phyloP scores from a whole-genome alignment of 352 stramenopile species.

The Globisporangium takayamanum region DNA sequence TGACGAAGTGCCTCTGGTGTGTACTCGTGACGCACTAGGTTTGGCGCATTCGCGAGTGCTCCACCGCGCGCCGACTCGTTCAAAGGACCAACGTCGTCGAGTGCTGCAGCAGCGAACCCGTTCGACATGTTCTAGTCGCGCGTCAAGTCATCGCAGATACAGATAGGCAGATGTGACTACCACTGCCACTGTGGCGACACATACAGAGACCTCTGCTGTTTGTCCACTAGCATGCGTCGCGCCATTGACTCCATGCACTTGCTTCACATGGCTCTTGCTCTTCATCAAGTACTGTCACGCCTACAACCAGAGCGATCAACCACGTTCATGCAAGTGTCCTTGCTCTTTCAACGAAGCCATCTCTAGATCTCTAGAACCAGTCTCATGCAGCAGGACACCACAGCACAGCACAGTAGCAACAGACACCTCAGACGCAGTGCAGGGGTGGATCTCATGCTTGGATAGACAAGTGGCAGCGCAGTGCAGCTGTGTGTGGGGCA shows the following conservation, averaged over 20 bases:
- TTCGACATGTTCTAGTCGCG: constrained; percentile 77
- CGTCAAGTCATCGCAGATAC: neutral
- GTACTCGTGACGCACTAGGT: constrained; percentile 10
- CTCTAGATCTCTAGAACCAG: no score
- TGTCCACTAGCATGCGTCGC: no score
- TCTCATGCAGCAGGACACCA: neutral
- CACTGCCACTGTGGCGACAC: neutral
- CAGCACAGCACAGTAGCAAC: neutral
- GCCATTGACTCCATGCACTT: no score
- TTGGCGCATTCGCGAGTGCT: constrained; percentile 30
- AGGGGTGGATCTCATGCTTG: constrained; percentile 46
- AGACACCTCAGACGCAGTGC: neutral
- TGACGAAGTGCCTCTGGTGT: neutral
- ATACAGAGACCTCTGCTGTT: no score
- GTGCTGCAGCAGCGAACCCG: constrained; percentile 50
- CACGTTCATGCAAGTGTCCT: no score
- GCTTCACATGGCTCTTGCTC: no score
- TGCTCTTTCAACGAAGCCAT: no score
- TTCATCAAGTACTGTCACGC: no score
- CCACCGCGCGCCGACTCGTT: constrained; percentile 25
- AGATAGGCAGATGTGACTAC: neutral
- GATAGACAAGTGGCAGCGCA: neutral
- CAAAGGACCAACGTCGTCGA: constrained; percentile 12
- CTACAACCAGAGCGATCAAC: no score
- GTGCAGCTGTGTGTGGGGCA: neutral